A percentile compares a stretch with the other conserved stretches of the same genome.
Conservation (phyloP, 2,329 filamentous ascomycete genomes). For the Zymoseptoria brevis region DNA sequence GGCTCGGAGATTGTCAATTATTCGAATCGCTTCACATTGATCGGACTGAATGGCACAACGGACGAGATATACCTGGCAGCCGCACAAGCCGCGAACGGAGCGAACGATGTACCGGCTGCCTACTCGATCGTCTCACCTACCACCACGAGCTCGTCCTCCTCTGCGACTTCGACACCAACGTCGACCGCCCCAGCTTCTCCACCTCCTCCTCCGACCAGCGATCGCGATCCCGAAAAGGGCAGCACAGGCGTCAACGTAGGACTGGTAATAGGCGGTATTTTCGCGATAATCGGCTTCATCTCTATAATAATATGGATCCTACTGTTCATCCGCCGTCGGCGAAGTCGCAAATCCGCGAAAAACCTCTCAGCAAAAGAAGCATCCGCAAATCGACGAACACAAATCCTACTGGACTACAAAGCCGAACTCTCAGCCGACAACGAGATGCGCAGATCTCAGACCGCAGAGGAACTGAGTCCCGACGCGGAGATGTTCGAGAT, state of each 20-base stretch:
- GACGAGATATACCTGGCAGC: conserved; percentile 31
- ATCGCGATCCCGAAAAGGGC: background rate
- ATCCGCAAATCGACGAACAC: background rate
- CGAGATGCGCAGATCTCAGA: background rate
- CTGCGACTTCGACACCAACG: background rate
- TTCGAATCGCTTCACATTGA: conserved; percentile 54
- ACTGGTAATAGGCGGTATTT: conserved; percentile 3
- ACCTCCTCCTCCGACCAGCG: background rate
- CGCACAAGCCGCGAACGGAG: conserved; percentile 10
- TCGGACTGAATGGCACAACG: conserved; percentile 55
- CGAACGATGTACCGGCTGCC: conserved; percentile 12
- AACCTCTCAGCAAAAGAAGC: background rate
- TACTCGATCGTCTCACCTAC: conserved; percentile 12
- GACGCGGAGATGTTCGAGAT: conserved; percentile 2
- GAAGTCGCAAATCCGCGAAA: background rate
- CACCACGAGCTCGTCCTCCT: background rate
- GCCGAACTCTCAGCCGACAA: conserved; percentile 5
- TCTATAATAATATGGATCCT: conserved; percentile 7
- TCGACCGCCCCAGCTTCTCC: conserved; percentile 3
- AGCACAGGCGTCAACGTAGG: conserved; percentile 3
- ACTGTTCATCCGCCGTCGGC: conserved; percentile 1
- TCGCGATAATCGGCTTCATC: conserved; percentile 5
- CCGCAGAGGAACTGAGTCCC: conserved; percentile 5
- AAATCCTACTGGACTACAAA: conserved; percentile 5
- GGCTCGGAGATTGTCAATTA: conserved; percentile 46